phyloP scores from a whole-genome alignment of 805 yeast genomes.

The Metschnikowia santaceciliae region DNA sequence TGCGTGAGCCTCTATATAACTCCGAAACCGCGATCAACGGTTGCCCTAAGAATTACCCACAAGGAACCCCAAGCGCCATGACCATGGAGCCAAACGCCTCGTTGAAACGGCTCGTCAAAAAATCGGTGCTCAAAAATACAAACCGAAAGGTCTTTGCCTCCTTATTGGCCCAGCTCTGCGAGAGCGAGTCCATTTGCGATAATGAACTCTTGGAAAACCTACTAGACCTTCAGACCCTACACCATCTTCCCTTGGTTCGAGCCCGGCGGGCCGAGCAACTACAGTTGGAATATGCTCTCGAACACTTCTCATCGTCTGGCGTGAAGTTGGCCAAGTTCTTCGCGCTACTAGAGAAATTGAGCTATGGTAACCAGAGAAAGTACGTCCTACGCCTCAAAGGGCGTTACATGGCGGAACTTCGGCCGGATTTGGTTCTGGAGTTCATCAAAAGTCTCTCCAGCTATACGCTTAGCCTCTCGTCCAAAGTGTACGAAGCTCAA shows the following conservation, averaged over 20 bases:
- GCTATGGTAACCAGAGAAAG: slow-evolving; percentile 10
- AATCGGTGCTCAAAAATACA: slow-evolving; percentile 19
- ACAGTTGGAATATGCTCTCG: slow-evolving; percentile 17
- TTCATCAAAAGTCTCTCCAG: slow-evolving; percentile 12
- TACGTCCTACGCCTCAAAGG: slow-evolving; percentile 14
- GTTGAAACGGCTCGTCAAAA: slow-evolving; percentile 18
- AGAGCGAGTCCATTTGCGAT: slow-evolving; percentile 18
- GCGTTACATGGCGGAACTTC: not conserved
- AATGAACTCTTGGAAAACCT: slow-evolving; percentile 25
- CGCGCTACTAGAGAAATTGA: slow-evolving; percentile 16
- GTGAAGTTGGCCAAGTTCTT: slow-evolving; percentile 23
- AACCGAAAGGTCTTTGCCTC: slow-evolving; percentile 24
- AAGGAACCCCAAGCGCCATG: not conserved
- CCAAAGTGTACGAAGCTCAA: not conserved
- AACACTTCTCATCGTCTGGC: slow-evolving; percentile 17
- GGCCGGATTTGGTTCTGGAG: slow-evolving; percentile 5
- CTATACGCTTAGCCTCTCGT: slow-evolving; percentile 13
- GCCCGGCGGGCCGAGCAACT: slow-evolving; percentile 3
- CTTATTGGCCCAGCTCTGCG: slow-evolving; percentile 27
- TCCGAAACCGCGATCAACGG: not conserved
- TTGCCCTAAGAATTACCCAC: not conserved
- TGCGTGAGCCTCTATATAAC: not conserved
- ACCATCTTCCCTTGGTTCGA: not conserved
- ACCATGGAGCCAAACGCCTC: slow-evolving; percentile 8
- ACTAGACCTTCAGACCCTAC: slow-evolving; percentile 17